Evolutionary conservation across 2,329 filamentous ascomycete genomes (phyloP).

Genomic region (Cadophora malorum): DNA sequence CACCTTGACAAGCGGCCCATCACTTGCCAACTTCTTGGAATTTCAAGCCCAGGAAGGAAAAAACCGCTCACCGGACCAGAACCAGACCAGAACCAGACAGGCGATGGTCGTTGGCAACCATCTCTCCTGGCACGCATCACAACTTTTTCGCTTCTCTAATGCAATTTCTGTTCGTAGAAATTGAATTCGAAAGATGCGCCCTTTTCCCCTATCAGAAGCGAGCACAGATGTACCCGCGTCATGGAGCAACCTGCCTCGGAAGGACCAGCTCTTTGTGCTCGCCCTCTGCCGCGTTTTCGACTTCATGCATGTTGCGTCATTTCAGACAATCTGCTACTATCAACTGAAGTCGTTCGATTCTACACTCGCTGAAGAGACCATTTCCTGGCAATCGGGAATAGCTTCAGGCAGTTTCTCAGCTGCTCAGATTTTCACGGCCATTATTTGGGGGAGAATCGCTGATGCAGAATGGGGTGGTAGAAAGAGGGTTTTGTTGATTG

Average conservation of each 20-base stretch:
- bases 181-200: conserved; percentile 5
- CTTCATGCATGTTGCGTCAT: conserved; percentile 22
- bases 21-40: conserved; percentile 18
- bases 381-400: conserved; percentile 71
- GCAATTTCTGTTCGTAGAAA: neutral
- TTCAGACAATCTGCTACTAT: conserved; percentile 71
- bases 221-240: conserved; percentile 2
- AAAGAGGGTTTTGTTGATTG: conserved; percentile 64
- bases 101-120: conserved; percentile 14
- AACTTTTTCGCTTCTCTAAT: neutral
- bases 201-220: conserved; percentile 17
- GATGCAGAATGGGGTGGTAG: conserved; percentile 63
- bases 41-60: neutral
- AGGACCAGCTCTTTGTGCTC: conserved; percentile 16
- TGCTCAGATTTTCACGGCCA: conserved; percentile 70
- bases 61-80: neutral
- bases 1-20: neutral
- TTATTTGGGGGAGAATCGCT: conserved; percentile 69
- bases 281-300: conserved; percentile 18
- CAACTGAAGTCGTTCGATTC: conserved; percentile 66
- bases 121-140: conserved; percentile 4
- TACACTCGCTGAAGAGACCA: conserved; percentile 47
- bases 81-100: neutral
- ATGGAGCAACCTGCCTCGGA: conserved; percentile 19
- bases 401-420: conserved; percentile 68